Conservation (phyloP, 371 early-diverging fungal species). For the Actinomortierella wolfii region DNA sequence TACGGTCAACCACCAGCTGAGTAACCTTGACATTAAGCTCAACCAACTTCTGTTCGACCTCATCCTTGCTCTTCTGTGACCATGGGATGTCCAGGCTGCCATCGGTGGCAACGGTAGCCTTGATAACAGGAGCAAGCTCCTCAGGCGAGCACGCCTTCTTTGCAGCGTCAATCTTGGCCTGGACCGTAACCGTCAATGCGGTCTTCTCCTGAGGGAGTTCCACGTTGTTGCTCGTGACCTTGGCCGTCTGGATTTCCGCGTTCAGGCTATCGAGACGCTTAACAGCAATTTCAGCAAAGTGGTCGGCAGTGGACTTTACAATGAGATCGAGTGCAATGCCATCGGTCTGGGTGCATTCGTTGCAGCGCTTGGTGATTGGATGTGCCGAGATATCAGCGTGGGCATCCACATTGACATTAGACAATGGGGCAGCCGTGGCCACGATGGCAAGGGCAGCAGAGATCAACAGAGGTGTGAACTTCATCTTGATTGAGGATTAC, state of each 20-base stretch:
- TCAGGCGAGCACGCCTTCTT: constrained; percentile 24
- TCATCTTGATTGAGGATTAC: constrained; percentile 12
- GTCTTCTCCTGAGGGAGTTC: constrained; percentile 21
- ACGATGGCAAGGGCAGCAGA: constrained; percentile 21
- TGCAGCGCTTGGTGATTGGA: constrained; percentile 15
- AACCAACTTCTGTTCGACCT: constrained; percentile 21
- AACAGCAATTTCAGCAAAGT: constrained; percentile 19
- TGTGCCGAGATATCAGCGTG: not conserved
- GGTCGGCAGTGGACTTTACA: constrained; percentile 20
- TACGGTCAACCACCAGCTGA: constrained; percentile 11
- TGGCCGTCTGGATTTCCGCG: constrained; percentile 19
- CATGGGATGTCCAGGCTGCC: constrained; percentile 19
- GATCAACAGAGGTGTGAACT: constrained; percentile 20
- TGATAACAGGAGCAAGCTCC: constrained; percentile 16
- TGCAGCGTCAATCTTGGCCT: constrained; percentile 28
- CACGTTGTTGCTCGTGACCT: constrained; percentile 26
- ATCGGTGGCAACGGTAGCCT: constrained; percentile 15
- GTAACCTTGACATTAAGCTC: constrained; percentile 18
- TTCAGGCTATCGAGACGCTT: constrained; percentile 17
- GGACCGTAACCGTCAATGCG: constrained; percentile 8
- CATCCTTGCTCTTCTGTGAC: constrained; percentile 22
- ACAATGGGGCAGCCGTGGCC: constrained; percentile 16
- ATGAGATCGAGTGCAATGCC: constrained; percentile 11
- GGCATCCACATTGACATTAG: not conserved
- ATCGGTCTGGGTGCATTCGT: constrained; percentile 12